Conservation (phyloP, 2,329 filamentous ascomycete genomes). For the Botryosphaeria dothidea region DNA sequence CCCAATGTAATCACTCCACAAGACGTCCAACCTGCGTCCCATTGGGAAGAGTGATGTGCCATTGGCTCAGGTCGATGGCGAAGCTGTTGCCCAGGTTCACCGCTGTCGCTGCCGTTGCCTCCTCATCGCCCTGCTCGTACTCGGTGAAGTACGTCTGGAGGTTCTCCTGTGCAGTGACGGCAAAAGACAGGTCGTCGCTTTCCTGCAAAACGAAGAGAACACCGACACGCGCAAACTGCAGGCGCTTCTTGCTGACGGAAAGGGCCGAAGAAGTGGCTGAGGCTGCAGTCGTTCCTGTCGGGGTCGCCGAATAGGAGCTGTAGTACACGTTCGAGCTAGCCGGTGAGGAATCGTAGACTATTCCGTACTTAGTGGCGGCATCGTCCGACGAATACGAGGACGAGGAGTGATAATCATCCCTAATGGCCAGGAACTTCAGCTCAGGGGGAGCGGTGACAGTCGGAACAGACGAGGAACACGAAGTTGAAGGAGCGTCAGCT, state of each 20-base stretch:
- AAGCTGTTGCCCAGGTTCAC: slow-evolving; percentile 20
- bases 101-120: slow-evolving; percentile 23
- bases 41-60: slow-evolving; percentile 11
- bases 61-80: slow-evolving; percentile 28
- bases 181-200: slow-evolving; percentile 39
- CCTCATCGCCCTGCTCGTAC: slow-evolving; percentile 32
- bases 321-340: slow-evolving; percentile 21
- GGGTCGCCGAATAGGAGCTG: slow-evolving; percentile 19
- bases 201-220: slow-evolving; percentile 49
- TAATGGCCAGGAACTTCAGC: slow-evolving; percentile 6
- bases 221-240: slow-evolving; percentile 49
- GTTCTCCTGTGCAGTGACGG: slow-evolving; percentile 45
- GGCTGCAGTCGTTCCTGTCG: slow-evolving; percentile 25
- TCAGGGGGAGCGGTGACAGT: not conserved
- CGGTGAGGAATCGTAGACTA: slow-evolving; percentile 28
- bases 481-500: not conserved
- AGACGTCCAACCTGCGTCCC: slow-evolving; percentile 3
- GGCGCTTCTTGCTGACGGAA: slow-evolving; percentile 18
- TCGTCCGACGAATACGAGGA: not conserved
- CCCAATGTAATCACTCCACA: not conserved
- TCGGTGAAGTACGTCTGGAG: slow-evolving; percentile 42
- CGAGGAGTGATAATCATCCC: not conserved
- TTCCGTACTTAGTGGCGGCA: slow-evolving; percentile 35
- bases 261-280: slow-evolving; percentile 18
- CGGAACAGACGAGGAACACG: not conserved